phyloP scores from a whole-genome alignment of 345 rosid genomes.

The Lagerstroemia speciosa region DNA sequence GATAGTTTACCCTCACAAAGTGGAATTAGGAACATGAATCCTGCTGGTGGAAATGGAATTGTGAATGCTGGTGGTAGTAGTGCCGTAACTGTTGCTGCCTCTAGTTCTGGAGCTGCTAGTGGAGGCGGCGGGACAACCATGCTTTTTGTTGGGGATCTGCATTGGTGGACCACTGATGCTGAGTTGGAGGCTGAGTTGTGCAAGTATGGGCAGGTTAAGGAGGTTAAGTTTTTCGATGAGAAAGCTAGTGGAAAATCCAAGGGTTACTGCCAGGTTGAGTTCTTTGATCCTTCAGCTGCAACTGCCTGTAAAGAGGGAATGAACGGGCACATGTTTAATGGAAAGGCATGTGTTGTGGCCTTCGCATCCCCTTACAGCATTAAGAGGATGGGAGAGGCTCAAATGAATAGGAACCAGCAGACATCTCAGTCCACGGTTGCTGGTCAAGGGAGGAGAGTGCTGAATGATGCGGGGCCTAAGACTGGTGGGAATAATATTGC shows the following conservation, averaged over 20 bases:
- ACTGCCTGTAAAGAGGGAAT: constrained; percentile 67
- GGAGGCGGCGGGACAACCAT: constrained; percentile 41
- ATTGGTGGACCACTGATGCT: constrained; percentile 93
- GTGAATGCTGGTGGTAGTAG: constrained; percentile 16
- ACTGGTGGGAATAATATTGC: constrained; percentile 30
- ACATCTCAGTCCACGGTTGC: constrained; percentile 28
- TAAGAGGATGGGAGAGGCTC: constrained; percentile 73
- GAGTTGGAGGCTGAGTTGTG: constrained; percentile 58
- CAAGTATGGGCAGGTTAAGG: constrained; percentile 65
- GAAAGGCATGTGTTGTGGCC: constrained; percentile 75
- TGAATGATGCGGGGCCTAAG: constrained; percentile 39
- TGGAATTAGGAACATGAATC: constrained; percentile 25
- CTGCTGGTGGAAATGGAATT: constrained; percentile 23
- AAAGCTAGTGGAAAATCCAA: constrained; percentile 84
- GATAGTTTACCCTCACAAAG: constrained; percentile 33
- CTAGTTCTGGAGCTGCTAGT: constrained; percentile 5
- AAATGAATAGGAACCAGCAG: constrained; percentile 51
- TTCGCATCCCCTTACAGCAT: constrained; percentile 57
- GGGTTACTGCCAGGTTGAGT: constrained; percentile 85
- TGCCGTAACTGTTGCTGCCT: constrained; percentile 8
- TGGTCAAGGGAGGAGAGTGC: constrained; percentile 42
- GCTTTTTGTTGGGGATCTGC: constrained; percentile 78
- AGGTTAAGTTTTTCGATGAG: constrained; percentile 81
- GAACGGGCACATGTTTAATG: constrained; percentile 64
- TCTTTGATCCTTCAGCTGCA: constrained; percentile 58